Conservation (phyloP, 352 stramenopile species). For the Globisporangium megalacanthum region DNA sequence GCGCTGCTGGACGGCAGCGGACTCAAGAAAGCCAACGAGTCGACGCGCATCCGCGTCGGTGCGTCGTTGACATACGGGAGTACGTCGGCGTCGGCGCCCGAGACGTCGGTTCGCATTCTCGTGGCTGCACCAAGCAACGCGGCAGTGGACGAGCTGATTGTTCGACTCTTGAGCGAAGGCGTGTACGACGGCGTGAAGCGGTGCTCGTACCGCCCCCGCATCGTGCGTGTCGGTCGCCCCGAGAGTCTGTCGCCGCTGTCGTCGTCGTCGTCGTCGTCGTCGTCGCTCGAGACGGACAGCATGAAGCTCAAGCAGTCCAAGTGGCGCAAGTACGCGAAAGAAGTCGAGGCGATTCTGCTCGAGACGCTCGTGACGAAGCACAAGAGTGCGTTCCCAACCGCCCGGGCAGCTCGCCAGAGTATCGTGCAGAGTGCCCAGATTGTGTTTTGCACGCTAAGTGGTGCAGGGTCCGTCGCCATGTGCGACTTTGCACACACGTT, state of each 20-base stretch:
- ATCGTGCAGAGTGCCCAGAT: slow-evolving; percentile 76
- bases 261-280: slow-evolving; percentile 6
- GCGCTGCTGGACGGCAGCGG: slow-evolving; percentile 60
- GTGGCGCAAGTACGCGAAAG: slow-evolving; percentile 63
- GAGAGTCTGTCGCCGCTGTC: slow-evolving; percentile 40
- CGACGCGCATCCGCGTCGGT: slow-evolving; percentile 61
- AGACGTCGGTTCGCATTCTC: slow-evolving; percentile 62
- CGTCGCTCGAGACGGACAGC: slow-evolving; percentile 14
- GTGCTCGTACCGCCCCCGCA: slow-evolving; percentile 49
- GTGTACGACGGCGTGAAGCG: slow-evolving; percentile 47
- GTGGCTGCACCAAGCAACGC: slow-evolving; percentile 78
- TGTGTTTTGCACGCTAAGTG: slow-evolving; percentile 84
- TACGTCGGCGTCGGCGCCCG: slow-evolving; percentile 20
- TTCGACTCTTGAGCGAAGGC: slow-evolving; percentile 58
- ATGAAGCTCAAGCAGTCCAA: slow-evolving; percentile 62
- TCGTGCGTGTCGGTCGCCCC: slow-evolving; percentile 64
- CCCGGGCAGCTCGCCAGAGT: slow-evolving; percentile 50
- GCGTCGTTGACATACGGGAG: slow-evolving; percentile 44
- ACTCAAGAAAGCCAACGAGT: slow-evolving; percentile 40
- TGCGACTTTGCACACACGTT: slow-evolving; percentile 92
- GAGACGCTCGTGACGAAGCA: slow-evolving; percentile 65
- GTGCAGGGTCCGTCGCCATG: slow-evolving; percentile 66
- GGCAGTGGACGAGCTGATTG: slow-evolving; percentile 71
- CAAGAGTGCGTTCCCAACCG: slow-evolving; percentile 44
- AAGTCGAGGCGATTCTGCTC: slow-evolving; percentile 67